Base-by-base conservation (phyloP, 306 rosid genomes). In the Lablab purpureus region DNA sequence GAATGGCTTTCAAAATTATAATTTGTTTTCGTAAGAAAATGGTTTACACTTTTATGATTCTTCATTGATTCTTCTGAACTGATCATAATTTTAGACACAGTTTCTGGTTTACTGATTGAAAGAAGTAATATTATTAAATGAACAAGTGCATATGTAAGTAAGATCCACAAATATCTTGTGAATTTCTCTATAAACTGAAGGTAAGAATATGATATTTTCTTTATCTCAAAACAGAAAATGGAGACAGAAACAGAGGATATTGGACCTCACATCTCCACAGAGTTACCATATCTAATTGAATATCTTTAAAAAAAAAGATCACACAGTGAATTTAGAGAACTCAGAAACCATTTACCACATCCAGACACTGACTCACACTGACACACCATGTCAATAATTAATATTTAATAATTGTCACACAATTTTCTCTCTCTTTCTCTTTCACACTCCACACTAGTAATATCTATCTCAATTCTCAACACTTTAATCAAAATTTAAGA, bases 321-420 rank as follows among this genome's bases (percentile, higher is more conserved):
- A 2, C 19, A 28, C 12, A 63, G 69, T 34, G 8, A 34, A 63
- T n/a, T 32, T 34, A 6, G 43, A 28, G 34, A 60, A 14, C 67
- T 0, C 12, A 28, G 4, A 28, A 60, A 28, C 22, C 13, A 60
- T 60, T 60, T 30, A 60, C 67, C 67, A 30, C 3, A 7, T 30
- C 15, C 6, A 60, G 67, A 28, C 43, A 63, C 69, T 62, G 23
- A 62, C 67, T 28, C 46, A 62, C 1, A 62, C 68, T 63, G 47
- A 63, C 71, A 64, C 70, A 65, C 23, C 17, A 65, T 1, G 28
- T 37, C 71, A 65, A 37, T 37, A 36, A 59, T 59, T 59, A 21
- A 59, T 25, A 59, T 25, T 65, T 65, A 30, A 36, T 65, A 65
- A 64, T 34, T 64, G 21, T 32, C 1, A 64, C 23, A 30, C 71